Evolutionary conservation across 2,329 filamentous ascomycete genomes (phyloP).

Genomic region (Bipolaris gigantea): DNA sequence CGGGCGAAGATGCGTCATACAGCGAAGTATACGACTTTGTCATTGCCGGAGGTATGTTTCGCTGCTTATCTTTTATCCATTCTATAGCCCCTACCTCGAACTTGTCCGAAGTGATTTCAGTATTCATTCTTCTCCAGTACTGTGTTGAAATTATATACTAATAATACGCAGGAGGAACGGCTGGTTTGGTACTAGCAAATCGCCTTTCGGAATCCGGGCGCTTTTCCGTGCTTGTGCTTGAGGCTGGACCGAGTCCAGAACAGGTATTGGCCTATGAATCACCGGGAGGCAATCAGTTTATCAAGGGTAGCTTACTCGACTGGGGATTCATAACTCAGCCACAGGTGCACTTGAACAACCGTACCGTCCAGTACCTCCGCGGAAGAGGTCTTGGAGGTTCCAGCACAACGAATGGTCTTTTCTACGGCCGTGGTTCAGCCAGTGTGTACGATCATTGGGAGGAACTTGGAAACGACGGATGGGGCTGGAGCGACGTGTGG

Average conservation of each 20-base stretch:
- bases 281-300: slow-evolving; percentile 33
- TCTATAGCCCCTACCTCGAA: too few relatives aligned
- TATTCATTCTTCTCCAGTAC: neutral
- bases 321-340: slow-evolving; percentile 35
- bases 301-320: slow-evolving; percentile 34
- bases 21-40: slow-evolving; percentile 28
- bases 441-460: slow-evolving; percentile 56
- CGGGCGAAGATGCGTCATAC: slow-evolving; percentile 8
- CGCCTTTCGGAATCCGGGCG: slow-evolving; percentile 27
- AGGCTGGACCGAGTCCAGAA: slow-evolving; percentile 38
- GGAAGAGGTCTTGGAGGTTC: slow-evolving; percentile 38
- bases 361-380: slow-evolving; percentile 29
- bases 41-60: slow-evolving; percentile 21
- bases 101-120: too few relatives aligned
- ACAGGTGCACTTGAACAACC: slow-evolving; percentile 24
- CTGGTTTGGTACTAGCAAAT: slow-evolving; percentile 31
- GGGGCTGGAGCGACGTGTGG: slow-evolving; percentile 47
- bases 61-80: too few relatives aligned
- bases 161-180: slow-evolving; percentile 23
- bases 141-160: neutral
- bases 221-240: slow-evolving; percentile 37
- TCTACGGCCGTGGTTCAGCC: slow-evolving; percentile 37
- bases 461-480: slow-evolving; percentile 60
- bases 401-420: slow-evolving; percentile 40
- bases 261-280: slow-evolving; percentile 34